These are phyloP conservation scores for Populus nigra DNA, from an alignment of 345 rosid genomes.

Conservation along the genomic window DNA sequence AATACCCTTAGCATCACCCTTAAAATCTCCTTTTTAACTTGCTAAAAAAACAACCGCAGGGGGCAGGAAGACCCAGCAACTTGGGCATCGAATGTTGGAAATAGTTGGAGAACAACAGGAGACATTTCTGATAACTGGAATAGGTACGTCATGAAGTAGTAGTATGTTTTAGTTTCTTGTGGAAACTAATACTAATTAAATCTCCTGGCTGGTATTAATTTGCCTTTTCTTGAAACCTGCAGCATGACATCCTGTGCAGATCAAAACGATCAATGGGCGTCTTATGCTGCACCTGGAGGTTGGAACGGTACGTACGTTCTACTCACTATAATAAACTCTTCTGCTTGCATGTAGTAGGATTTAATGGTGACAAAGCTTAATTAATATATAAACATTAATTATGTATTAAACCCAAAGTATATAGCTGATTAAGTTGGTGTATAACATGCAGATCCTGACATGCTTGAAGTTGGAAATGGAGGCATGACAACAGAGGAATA, in stretches of 20 bases:
- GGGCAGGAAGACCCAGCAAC: constrained; percentile 91
- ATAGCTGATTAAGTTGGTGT: neutral
- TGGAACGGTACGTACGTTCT: constrained; percentile 60
- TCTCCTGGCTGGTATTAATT: neutral
- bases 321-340: neutral
- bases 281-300: constrained; percentile 86
- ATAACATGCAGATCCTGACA: constrained; percentile 26
- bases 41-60: constrained; percentile 24
- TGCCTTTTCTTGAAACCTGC: neutral
- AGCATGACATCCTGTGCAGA: constrained; percentile 72
- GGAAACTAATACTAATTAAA: neutral
- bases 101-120: constrained; percentile 93
- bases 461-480: constrained; percentile 36
- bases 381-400: neutral
- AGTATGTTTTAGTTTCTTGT: neutral
- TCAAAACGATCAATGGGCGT: constrained; percentile 72
- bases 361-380: neutral
- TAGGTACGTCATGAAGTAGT: constrained; percentile 34
- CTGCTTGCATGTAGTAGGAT: neutral
- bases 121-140: constrained; percentile 74
- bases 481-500: constrained; percentile 32
- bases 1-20: neutral
- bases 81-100: constrained; percentile 76
- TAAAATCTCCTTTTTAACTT: neutral
- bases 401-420: neutral